Evolutionary conservation across 164 flowering plant species (phyloP).

Genomic region (Chimonanthus salicifolius): DNA sequence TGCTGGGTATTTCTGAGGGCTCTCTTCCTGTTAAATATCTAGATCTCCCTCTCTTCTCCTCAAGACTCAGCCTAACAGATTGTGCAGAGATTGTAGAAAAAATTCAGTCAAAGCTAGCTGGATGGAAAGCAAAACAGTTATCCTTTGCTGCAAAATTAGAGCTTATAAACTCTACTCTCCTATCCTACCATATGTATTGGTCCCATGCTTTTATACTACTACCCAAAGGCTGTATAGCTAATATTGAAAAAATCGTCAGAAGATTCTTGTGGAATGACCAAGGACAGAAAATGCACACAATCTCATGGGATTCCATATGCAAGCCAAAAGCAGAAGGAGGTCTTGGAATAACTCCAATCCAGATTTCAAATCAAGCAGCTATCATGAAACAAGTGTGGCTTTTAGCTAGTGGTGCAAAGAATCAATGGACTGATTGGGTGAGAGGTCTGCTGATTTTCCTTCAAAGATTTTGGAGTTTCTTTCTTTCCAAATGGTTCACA

Average conservation of each 20-base stretch:
- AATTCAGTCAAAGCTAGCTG: not conserved
- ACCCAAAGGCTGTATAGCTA: not conserved
- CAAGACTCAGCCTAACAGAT: not conserved
- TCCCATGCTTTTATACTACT: not conserved
- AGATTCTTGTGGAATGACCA: not conserved
- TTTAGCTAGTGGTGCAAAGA: not conserved
- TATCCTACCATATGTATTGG: not conserved
- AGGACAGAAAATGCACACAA: not conserved
- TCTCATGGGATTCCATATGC: not conserved
- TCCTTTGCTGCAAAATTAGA: not conserved
- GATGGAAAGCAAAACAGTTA: not conserved
- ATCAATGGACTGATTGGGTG: not conserved
- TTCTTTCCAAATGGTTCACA: too few species aligned
- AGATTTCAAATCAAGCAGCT: not conserved
- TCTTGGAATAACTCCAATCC: not conserved
- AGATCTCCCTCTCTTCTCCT: not conserved
- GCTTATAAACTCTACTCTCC: not conserved
- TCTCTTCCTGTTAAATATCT: not conserved
- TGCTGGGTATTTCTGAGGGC: not conserved
- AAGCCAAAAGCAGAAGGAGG: not conserved
- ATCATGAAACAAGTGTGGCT: not conserved
- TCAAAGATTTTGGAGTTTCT: too few species aligned
- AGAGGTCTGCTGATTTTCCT: not conserved
- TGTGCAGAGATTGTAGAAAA: not conserved
- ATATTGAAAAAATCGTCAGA: not conserved